Base-by-base conservation (phyloP, 768 basidiomycete genomes). In the Mrakia frigida region DNA sequence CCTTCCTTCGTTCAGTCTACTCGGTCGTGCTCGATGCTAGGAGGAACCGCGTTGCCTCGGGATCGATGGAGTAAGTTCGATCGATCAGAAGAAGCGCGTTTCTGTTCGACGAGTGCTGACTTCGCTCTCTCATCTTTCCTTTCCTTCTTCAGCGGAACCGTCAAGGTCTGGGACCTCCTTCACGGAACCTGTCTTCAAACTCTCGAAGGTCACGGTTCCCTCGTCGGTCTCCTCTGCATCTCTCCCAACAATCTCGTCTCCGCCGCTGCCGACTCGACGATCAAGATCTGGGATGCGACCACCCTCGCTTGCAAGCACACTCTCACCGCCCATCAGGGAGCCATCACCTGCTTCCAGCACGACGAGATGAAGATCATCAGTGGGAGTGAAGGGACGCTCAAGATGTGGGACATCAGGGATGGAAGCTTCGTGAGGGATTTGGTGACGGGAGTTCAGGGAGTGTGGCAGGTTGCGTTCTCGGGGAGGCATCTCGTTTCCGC, bases 301-400 rank as follows among this genome's bases (percentile, higher is more conserved):
- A 88, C 88, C 0, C 93, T 93, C 74, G 89, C 90, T 76, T 86
- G 92, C 41, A 89, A 88, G 53, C 91, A 94, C 79, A 90, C 90
- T 0, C 88, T 99, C 41, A 90, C 90, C 5, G 93, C 92, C 0
- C 96, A 98, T 82, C 91, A 91, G 9, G 96, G 95, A 31, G 94
- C 96, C n/a, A 98, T 99, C 80, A 98, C 97, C 25, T 99, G 96
- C 85, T 98, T 98, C 87, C 94, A 96, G 83, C 94, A 97, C 80
- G 96, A 98, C 82, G 95, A 98, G 82, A 93, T 92, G 86, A 98
- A 97, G 82, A 93, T 98, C 63, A 87, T 99, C 39, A 93, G 91
- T 81, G 96, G 96, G 18, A 92, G 91, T 21, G 97, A 98, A 80
- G 97, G 97, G 23, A 93, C 92, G 76, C 86, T 99, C 80, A 98